phyloP scores from a whole-genome alignment of 768 basidiomycete genomes.

The Sporobolomyces phaffii region DNA sequence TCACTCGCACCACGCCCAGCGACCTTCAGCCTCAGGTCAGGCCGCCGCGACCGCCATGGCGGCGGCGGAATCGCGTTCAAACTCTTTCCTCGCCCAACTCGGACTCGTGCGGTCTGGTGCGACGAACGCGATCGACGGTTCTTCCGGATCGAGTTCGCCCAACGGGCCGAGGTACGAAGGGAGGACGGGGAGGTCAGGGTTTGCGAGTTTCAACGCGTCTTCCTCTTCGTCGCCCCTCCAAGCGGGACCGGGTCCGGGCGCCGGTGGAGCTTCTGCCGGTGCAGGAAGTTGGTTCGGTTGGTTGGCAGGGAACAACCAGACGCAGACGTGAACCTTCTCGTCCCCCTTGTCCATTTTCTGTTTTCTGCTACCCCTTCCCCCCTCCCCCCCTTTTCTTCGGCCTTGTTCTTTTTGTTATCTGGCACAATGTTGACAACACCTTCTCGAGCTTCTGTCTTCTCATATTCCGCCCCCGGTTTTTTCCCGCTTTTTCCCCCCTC shows the following conservation, averaged over 20 bases:
- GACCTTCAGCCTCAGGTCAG: not conserved
- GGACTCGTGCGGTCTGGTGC: not conserved
- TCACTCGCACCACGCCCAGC: not conserved
- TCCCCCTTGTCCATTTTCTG: too few species aligned
- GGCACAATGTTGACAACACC: too few species aligned
- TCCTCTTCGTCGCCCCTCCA: not conserved
- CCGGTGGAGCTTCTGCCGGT: not conserved
- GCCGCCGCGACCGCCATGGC: not conserved
- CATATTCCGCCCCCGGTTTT: too few species aligned
- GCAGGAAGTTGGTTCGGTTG: not conserved
- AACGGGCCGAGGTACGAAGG: not conserved
- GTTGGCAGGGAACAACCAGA: slow-evolving; percentile 1
- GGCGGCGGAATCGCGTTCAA: not conserved
- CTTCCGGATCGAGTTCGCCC: not conserved
- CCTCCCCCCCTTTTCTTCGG: too few species aligned
- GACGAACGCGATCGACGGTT: not conserved
- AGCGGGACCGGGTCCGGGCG: not conserved
- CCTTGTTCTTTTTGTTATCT: too few species aligned
- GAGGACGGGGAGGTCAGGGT: not conserved
- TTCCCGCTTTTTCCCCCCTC: too few species aligned
- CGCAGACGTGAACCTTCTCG: slow-evolving; percentile 13
- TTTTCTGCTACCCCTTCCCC: too few species aligned
- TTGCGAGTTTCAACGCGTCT: not conserved
- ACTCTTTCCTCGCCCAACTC: not conserved
- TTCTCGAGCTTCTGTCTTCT: too few species aligned